Conservation (phyloP, 495 filamentous ascomycete genomes). For the Podospora pseudopauciseta region DNA sequence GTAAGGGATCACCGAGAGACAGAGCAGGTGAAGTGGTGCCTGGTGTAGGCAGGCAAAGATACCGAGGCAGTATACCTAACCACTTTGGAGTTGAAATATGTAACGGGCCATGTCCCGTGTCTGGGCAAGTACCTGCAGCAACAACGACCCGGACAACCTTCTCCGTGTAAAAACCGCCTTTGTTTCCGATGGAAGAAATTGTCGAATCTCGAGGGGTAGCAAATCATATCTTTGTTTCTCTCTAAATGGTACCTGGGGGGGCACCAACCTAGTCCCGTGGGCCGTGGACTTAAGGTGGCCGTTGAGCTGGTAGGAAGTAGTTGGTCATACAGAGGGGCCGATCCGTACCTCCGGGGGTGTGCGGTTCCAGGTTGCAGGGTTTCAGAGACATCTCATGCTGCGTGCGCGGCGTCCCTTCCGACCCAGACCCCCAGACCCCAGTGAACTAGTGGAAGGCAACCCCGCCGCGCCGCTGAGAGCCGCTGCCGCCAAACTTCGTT, state of each 20-base stretch:
- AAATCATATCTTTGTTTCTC: neutral
- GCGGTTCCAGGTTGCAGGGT: slow-evolving; percentile 14
- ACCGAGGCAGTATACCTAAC: neutral
- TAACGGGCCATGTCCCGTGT: neutral
- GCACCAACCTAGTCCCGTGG: neutral
- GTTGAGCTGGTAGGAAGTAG: neutral
- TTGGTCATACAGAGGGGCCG: neutral
- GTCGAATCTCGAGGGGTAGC: neutral
- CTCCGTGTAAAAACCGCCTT: neutral
- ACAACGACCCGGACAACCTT: neutral
- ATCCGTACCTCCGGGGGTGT: neutral
- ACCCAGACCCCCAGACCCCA: slow-evolving; percentile 5
- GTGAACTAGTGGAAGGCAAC: slow-evolving; percentile 10
- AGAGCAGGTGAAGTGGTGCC: neutral
- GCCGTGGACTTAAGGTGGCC: neutral
- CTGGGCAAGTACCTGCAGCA: neutral
- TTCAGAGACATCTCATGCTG: slow-evolving; percentile 17
- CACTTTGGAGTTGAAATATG: neutral
- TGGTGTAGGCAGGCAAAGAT: neutral
- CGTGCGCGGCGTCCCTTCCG: slow-evolving; percentile 17
- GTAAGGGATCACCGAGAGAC: neutral
- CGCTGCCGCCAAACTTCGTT: slow-evolving; percentile 18
- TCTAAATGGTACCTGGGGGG: neutral
- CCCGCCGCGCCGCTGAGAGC: slow-evolving; percentile 22
- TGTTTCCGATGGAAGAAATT: neutral